phyloP scores from a whole-genome alignment of 2,329 filamentous ascomycete genomes.

The Pseudohalonectria lignicola region DNA sequence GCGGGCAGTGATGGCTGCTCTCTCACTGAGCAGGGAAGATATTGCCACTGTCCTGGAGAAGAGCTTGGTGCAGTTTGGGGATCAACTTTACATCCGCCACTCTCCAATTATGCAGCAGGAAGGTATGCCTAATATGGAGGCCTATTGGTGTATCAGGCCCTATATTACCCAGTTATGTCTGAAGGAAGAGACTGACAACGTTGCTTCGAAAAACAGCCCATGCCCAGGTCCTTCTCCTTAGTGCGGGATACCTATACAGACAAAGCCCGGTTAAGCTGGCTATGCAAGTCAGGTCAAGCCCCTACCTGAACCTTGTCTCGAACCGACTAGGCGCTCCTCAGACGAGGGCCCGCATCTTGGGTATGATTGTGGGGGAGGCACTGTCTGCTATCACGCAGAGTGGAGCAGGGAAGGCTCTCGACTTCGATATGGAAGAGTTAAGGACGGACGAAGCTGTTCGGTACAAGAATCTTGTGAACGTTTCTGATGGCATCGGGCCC shows the following conservation, averaged over 20 bases:
- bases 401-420: constrained; percentile 58
- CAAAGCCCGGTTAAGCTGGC: constrained; percentile 54
- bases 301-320: constrained; percentile 70
- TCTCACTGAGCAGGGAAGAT: constrained; percentile 38
- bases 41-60: constrained; percentile 54
- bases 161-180: no score
- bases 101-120: constrained; percentile 80
- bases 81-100: constrained; percentile 79
- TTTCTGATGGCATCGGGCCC: constrained; percentile 53
- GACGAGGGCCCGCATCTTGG: constrained; percentile 64
- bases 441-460: constrained; percentile 60
- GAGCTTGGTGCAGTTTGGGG: constrained; percentile 64
- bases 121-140: no score
- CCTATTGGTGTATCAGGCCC: no score
- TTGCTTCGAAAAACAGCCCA: no score
- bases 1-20: constrained; percentile 50
- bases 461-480: constrained; percentile 56
- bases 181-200: no score
- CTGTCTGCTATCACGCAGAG: constrained; percentile 54
- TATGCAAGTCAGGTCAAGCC: constrained; percentile 57
- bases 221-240: constrained; percentile 66
- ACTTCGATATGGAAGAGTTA: constrained; percentile 76
- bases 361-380: constrained; percentile 76
- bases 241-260: constrained; percentile 65
- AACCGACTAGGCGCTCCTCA: constrained; percentile 76